Percentiles rank a stretch among this genome's conserved stretches.
Conservation (phyloP, 1,284 basidiomycete genomes). For the Moesziomyces sp. region DNA sequence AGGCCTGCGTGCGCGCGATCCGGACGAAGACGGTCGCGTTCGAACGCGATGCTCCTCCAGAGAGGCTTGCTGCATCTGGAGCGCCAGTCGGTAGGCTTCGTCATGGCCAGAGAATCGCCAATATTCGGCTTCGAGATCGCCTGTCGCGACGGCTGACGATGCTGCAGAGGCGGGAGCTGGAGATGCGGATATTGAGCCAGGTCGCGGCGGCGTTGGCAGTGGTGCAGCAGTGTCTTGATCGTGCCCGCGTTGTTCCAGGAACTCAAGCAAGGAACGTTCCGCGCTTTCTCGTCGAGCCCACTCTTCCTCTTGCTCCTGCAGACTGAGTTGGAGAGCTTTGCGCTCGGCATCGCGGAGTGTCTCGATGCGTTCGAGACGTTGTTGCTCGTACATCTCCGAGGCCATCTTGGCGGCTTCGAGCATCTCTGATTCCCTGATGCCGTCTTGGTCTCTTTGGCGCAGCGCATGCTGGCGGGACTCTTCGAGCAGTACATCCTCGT, state of each 20-base stretch:
- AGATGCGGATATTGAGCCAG: not conserved
- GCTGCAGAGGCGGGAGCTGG: not conserved
- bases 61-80: constrained; percentile 31
- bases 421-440: constrained; percentile 18
- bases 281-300: constrained; percentile 47
- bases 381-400: constrained; percentile 17
- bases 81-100: constrained; percentile 40
- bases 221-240: not conserved
- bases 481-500: constrained; percentile 33
- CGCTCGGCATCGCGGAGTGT: constrained; percentile 32
- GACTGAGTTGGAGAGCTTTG: constrained; percentile 38
- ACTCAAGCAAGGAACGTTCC: constrained; percentile 33
- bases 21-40: not conserved
- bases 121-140: constrained; percentile 34
- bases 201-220: not conserved
- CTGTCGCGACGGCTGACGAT: not conserved
- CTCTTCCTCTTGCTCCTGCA: constrained; percentile 48
- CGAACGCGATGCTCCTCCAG: constrained; percentile 3
- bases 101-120: constrained; percentile 44
- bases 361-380: constrained; percentile 13
- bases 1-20: constrained; percentile 13
- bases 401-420: constrained; percentile 33
- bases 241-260: constrained; percentile 14
- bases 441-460: constrained; percentile 28
- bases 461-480: constrained; percentile 38